Percentiles rank a stretch among this genome's conserved stretches.
Conservation (phyloP, 2,329 filamentous ascomycete genomes). For the Neonectria neomacrospora region DNA sequence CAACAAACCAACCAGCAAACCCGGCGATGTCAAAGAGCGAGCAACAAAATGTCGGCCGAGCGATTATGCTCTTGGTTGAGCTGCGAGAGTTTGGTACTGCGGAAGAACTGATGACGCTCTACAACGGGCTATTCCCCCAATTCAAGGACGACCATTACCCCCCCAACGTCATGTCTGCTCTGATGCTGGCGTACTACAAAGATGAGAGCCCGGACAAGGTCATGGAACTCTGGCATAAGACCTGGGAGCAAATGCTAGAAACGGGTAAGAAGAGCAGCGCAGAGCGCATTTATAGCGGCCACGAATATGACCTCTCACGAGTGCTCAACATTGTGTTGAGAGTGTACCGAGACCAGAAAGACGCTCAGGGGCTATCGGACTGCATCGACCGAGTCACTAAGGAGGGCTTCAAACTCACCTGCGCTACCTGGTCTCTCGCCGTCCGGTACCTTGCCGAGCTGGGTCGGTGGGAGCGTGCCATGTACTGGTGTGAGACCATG, state of each 20-base stretch:
- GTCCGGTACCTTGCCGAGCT: conserved; percentile 74
- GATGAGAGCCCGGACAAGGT: conserved; percentile 70
- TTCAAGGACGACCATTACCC: conserved; percentile 56
- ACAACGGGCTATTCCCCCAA: conserved; percentile 55
- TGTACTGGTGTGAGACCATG: conserved; percentile 76
- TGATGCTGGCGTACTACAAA: conserved; percentile 75
- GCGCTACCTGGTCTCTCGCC: conserved; percentile 83
- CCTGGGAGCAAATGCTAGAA: conserved; percentile 63
- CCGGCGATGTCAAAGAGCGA: conserved; percentile 39
- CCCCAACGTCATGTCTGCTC: conserved; percentile 66
- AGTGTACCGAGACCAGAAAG: conserved; percentile 53
- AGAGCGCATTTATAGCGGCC: conserved; percentile 54
- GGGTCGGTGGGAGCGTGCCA: conserved; percentile 72
- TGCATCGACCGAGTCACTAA: conserved; percentile 66
- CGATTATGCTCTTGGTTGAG: conserved; percentile 49
- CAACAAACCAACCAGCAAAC: conserved; percentile 27
- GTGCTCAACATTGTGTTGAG: conserved; percentile 62
- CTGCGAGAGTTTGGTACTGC: conserved; percentile 63
- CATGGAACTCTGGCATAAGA: conserved; percentile 72
- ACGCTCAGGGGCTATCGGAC: conserved; percentile 59
- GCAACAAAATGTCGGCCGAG: conserved; percentile 48
- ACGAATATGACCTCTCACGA: conserved; percentile 64
- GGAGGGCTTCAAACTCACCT: conserved; percentile 79
- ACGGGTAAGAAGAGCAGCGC: conserved; percentile 40
- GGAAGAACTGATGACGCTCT: conserved; percentile 66